These are phyloP conservation scores for Flammula alnicola DNA, from an alignment of 1,284 basidiomycete species.

Conservation along the genomic window DNA sequence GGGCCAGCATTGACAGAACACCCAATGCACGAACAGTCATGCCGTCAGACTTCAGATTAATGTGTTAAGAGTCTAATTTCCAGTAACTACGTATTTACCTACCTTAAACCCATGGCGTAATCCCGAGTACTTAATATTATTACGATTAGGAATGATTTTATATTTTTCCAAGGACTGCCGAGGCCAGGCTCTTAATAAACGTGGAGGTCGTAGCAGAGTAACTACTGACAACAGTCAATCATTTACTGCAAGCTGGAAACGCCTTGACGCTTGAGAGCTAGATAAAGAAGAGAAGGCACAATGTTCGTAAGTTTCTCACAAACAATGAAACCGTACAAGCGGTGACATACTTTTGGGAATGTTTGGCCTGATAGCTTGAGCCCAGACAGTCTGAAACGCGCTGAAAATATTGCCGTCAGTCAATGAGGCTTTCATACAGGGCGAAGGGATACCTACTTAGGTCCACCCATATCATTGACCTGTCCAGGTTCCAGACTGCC, in stretches of 20 bases:
- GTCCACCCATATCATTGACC: constrained; percentile 38
- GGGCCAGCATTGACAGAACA: no score
- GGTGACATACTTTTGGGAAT: constrained; percentile 40
- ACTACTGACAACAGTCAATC: neutral
- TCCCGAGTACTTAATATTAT: no score
- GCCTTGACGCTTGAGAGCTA: constrained; percentile 10
- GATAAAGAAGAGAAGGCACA: no score
- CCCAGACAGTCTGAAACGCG: constrained; percentile 48
- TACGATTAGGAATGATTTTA: no score
- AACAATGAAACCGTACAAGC: neutral
- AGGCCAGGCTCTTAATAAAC: neutral
- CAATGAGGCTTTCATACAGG: neutral
- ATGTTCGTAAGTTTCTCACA: no score
- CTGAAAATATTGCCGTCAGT: constrained; percentile 24
- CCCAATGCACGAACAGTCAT: no score
- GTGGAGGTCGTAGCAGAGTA: neutral
- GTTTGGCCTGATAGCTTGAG: constrained; percentile 43
- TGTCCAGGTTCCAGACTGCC: constrained; percentile 49
- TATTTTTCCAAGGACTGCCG: no score
- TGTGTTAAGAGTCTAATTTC: no score
- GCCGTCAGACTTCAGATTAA: no score
- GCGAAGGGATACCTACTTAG: constrained; percentile 30
- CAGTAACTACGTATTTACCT: no score
- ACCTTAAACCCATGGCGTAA: no score
- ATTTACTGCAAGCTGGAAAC: constrained; percentile 9